Evolutionary conservation across 1,284 basidiomycete genomes (phyloP).

Genomic region (Violaceomyces palustris): DNA sequence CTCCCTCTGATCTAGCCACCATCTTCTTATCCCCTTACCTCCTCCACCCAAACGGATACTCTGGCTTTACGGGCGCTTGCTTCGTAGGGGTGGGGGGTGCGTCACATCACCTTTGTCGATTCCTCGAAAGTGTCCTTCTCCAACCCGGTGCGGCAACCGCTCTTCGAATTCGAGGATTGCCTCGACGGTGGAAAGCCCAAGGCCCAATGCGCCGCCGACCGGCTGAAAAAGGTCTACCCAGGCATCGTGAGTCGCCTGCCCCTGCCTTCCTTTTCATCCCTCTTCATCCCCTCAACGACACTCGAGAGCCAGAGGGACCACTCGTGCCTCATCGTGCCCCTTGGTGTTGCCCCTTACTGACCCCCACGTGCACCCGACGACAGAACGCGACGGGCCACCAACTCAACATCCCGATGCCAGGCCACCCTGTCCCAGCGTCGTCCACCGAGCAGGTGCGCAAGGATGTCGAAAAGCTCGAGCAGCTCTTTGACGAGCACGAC

Average conservation of each 20-base stretch:
- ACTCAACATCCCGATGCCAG: slow-evolving; percentile 91
- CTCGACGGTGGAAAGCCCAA: slow-evolving; percentile 89
- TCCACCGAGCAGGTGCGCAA: slow-evolving; percentile 62
- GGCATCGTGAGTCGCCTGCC: slow-evolving; percentile 65
- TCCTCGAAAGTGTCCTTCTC: slow-evolving; percentile 87
- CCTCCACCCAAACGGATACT: background rate
- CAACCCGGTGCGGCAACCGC: slow-evolving; percentile 90
- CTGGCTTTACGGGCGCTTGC: background rate
- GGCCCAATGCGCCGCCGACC: slow-evolving; percentile 82
- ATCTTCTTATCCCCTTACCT: background rate
- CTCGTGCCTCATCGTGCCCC: slow-evolving; percentile 1
- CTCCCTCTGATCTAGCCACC: background rate
- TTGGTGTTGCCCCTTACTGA: no score
- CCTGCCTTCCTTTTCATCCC: slow-evolving; percentile 1
- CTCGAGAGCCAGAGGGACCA: no score
- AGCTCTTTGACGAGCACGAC: slow-evolving; percentile 76
- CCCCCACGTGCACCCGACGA: background rate
- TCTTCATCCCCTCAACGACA: background rate
- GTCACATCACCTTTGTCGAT: slow-evolving; percentile 87
- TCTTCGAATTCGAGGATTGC: slow-evolving; percentile 92
- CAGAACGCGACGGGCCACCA: slow-evolving; percentile 72
- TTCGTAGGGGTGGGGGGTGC: slow-evolving; percentile 70
- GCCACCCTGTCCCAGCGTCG: slow-evolving; percentile 69
- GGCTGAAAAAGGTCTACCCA: slow-evolving; percentile 81
- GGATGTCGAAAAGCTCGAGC: slow-evolving; percentile 69